Evolutionary conservation across 78 protist genomes (phyloP), one percentile per base, ranked within the genome.

Genomic region (slime mould (Dictyostelium discoideum)): DNA sequence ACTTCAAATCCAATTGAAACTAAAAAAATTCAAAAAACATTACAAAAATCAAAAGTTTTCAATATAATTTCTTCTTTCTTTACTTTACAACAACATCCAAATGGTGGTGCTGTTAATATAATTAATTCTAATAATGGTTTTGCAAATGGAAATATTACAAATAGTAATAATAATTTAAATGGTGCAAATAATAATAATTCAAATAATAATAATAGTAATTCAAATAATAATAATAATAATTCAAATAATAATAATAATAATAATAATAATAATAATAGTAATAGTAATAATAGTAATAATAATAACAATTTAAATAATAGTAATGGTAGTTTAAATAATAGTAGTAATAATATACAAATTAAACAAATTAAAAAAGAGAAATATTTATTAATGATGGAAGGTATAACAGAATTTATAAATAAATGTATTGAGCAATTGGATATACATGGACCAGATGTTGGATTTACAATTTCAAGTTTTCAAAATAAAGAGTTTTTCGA

Each of bases 401-500:
- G 95, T 24, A 67, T 32, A 20, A 18, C 84, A 22, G 95, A 90
- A 14, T 90, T 90, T 46, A 82, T 90, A 42, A 82, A 81, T 16
- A 65, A 77, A n/a, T 67, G 57, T 20, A 82, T 90, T 67, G 95
- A 90, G 26, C 87, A 81, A 39, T 73, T 82, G 46, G 77, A 90
- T 69, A 72, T 90, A 18, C 65, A 80, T 72, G 95, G 95, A n/a
- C 95, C 95, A n/a, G 95, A 90, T 73, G 32, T 42, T 13, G 94
- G 94, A 18, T 20, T 90, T 18, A 80, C 40, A 50, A 84, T 84
- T 5, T 73, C 76, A 26, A 72, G 88, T 72, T 82, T 82, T 32
- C 87, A 82, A 54, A 80, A 24, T 29, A 90, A 82, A 82, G 95
- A 90, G 18, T 90, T 90, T 82, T 63, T 78, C 18, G 95, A 90